phyloP scores from a whole-genome alignment of 2,329 filamentous ascomycete genomes.

The Cladosporium sp. region DNA sequence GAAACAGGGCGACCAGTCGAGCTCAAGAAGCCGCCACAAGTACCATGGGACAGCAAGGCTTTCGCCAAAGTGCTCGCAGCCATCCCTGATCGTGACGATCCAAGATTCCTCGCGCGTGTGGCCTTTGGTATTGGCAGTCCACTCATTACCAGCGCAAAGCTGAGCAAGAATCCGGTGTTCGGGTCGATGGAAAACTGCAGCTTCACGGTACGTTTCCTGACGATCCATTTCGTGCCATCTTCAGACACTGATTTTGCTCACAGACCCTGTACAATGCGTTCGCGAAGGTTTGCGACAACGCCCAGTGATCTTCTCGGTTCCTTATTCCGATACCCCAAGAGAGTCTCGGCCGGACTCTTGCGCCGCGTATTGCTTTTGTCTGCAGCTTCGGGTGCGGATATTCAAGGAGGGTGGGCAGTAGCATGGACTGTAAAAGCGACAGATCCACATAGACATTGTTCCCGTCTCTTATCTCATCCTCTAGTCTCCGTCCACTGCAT shows the following conservation, averaged over 20 bases:
- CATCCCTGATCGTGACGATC: slow-evolving; percentile 51
- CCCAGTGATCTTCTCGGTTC: background rate
- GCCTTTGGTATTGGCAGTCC: slow-evolving; percentile 62
- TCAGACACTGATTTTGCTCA: slow-evolving; percentile 5
- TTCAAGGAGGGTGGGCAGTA: no score
- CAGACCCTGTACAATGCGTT: slow-evolving; percentile 20
- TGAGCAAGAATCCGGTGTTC: slow-evolving; percentile 46
- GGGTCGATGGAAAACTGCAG: slow-evolving; percentile 53
- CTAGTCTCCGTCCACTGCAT: no score
- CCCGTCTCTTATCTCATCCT: no score
- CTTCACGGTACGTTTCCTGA: slow-evolving; percentile 41
- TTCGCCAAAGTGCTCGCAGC: slow-evolving; percentile 44
- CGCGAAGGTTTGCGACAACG: slow-evolving; percentile 18
- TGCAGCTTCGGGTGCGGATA: no score
- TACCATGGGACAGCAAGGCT: slow-evolving; percentile 35
- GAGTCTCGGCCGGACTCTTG: no score
- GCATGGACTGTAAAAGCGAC: no score
- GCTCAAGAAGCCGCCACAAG: slow-evolving; percentile 38
- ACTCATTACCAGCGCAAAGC: slow-evolving; percentile 45
- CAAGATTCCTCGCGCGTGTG: slow-evolving; percentile 55
- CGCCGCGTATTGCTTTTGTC: no score
- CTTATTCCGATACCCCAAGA: no score
- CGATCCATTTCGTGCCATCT: no score
- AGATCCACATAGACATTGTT: no score
- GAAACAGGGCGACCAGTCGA: slow-evolving; percentile 31